Percentiles rank a stretch among this genome's conserved stretches.
Evolutionary conservation across 805 yeast genomes (phyloP).

Genomic region (Saturnispora zaruensis): DNA sequence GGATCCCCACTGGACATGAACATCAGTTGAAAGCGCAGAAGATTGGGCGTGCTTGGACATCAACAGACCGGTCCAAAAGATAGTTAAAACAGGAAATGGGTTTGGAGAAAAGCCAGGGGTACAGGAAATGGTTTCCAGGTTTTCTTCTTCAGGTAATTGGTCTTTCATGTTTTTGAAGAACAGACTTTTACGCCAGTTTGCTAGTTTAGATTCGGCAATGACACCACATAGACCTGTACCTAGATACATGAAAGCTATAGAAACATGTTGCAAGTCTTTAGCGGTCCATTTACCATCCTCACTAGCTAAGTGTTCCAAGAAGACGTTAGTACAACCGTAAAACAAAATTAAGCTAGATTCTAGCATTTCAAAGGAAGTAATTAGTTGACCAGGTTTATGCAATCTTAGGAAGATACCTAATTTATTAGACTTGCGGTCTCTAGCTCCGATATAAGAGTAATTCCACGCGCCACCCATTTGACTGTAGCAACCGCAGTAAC

Average conservation of each 20-base stretch:
- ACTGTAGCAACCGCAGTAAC: slow-evolving; percentile 78
- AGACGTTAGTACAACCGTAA: slow-evolving; percentile 84
- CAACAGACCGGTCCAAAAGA: slow-evolving; percentile 91
- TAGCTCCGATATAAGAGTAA: slow-evolving; percentile 21
- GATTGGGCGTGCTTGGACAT: slow-evolving; percentile 95
- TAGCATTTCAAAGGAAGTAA: slow-evolving; percentile 70
- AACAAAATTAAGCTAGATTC: slow-evolving; percentile 75
- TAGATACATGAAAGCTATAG: slow-evolving; percentile 84
- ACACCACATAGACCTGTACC: slow-evolving; percentile 93
- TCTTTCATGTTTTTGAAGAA: slow-evolving; percentile 19
- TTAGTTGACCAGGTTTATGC: slow-evolving; percentile 35
- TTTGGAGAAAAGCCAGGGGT: slow-evolving; percentile 81
- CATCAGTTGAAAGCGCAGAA: slow-evolving; percentile 60
- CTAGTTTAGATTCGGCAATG: slow-evolving; percentile 60
- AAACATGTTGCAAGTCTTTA: slow-evolving; percentile 81
- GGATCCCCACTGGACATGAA: slow-evolving; percentile 92
- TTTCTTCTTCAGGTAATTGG: slow-evolving; percentile 8
- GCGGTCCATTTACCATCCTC: slow-evolving; percentile 81
- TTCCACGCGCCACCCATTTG: slow-evolving; percentile 92
- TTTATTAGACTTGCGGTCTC: background rate
- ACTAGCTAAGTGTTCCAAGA: slow-evolving; percentile 78
- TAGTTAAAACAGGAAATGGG: slow-evolving; percentile 88
- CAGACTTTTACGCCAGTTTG: slow-evolving; percentile 43
- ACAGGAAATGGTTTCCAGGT: slow-evolving; percentile 15
- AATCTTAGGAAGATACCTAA: slow-evolving; percentile 28